Percentiles rank a stretch among this genome's conserved stretches.
Evolutionary conservation across 768 basidiomycete species (phyloP).

Genomic region (Amyloporia xantha): DNA sequence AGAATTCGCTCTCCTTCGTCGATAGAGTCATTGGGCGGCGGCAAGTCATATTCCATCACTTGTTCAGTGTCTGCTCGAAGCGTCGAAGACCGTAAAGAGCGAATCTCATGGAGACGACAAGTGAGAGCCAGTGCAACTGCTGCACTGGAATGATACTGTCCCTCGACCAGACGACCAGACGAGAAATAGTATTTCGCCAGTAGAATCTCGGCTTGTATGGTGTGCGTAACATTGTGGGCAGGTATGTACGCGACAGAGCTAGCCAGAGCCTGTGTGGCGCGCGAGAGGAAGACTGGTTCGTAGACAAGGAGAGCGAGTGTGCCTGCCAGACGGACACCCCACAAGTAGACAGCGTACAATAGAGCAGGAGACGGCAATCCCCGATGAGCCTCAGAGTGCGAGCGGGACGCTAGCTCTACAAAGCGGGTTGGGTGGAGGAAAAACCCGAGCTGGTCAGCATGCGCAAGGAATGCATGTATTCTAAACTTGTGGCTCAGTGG

Average conservation of each 20-base stretch:
- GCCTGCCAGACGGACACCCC: conserved; percentile 21
- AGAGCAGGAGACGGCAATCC: conserved; percentile 27
- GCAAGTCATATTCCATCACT: conserved; percentile 3
- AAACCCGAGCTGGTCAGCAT: conserved; percentile 56
- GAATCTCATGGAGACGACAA: conserved; percentile 24
- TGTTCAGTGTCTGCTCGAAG: not conserved
- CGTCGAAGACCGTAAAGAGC: conserved; percentile 5
- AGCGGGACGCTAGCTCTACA: conserved; percentile 13
- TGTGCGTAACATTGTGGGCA: conserved; percentile 30
- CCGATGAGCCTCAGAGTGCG: conserved; percentile 5
- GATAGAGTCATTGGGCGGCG: conserved; percentile 11
- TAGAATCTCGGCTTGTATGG: conserved; percentile 28
- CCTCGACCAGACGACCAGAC: conserved; percentile 24
- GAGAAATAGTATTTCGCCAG: conserved; percentile 25
- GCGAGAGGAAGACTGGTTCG: conserved; percentile 37
- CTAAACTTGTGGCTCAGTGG: conserved; percentile 26
- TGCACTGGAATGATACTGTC: conserved; percentile 24
- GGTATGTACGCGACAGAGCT: conserved; percentile 25
- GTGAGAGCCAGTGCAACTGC: conserved; percentile 24
- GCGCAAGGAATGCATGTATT: conserved; percentile 50
- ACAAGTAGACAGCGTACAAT: conserved; percentile 35
- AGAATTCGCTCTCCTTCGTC: conserved; percentile 20
- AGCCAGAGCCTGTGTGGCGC: conserved; percentile 36
- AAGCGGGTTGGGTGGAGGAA: conserved; percentile 53
- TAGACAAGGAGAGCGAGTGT: conserved; percentile 14